Evolutionary conservation across 352 stramenopile genomes (phyloP).

Genomic region (Sclerospora graminicola): DNA sequence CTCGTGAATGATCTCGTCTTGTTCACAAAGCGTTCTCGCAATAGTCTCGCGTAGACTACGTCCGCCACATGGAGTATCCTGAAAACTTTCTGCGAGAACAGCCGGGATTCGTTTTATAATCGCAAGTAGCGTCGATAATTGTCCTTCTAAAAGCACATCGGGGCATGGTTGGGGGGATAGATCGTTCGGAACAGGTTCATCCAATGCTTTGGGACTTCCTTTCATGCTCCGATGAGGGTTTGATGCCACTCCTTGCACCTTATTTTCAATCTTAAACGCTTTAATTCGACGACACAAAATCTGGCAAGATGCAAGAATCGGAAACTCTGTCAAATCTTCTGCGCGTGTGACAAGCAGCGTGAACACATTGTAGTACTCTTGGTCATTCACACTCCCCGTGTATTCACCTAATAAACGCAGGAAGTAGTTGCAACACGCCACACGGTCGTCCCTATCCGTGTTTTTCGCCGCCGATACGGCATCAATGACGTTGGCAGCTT

Average conservation of each 20-base stretch:
- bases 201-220: constrained; percentile 2
- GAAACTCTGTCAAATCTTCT: constrained; percentile 31
- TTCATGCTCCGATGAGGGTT: constrained; percentile 2
- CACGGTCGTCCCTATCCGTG: constrained; percentile 29
- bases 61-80: constrained; percentile 30
- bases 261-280: constrained; percentile 24
- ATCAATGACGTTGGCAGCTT: constrained; percentile 33
- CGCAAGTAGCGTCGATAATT: constrained; percentile 46
- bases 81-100: constrained; percentile 30
- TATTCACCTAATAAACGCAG: constrained; percentile 40
- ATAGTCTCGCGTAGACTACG: constrained; percentile 45
- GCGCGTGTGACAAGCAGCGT: constrained; percentile 42
- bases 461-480: constrained; percentile 37
- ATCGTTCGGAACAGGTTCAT: constrained; percentile 2
- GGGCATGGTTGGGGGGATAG: constrained; percentile 8
- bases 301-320: constrained; percentile 32
- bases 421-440: constrained; percentile 37
- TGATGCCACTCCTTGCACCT: constrained; percentile 2
- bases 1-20: constrained; percentile 59
- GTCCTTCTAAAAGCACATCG: constrained; percentile 39
- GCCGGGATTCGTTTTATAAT: constrained; percentile 47
- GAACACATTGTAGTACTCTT: constrained; percentile 61
- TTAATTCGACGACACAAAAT: constrained; percentile 46
- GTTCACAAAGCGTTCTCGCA: constrained; percentile 29
- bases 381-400: constrained; percentile 23